Base-by-base conservation (phyloP, 2,329 filamentous ascomycete genomes). In the Fusarium oligoseptatum region DNA sequence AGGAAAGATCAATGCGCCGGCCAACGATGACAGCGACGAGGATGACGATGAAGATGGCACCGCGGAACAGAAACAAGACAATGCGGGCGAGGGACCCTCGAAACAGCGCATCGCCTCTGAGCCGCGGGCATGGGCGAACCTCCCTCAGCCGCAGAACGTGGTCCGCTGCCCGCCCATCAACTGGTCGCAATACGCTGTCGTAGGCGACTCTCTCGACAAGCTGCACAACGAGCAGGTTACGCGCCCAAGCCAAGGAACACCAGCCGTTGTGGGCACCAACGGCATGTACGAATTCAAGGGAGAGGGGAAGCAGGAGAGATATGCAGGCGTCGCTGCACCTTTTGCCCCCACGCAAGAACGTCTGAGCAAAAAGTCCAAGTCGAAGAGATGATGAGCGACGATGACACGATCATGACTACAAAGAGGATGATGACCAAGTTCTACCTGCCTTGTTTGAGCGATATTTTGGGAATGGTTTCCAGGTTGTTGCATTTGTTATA, bases 101-200 rank as follows among this genome's bases (percentile, higher is more conserved):
- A 70, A 70, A 15, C 70, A 77, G 66, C 72, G 72, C 74, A 69
- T 73, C 22, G 29, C 68, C 67, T 61, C 70, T 68, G 80, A 76
- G 65, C 79, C 76, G 24, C 77, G 73, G 36, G 74, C 84, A 3
- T 95, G 95, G 85, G 86, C 89, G 3, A 85, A 84, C 20, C 89
- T 98, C 15, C 95, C 95, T 0, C 89, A 88, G 15, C 91, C 94
- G 8, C 96, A 98, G 82, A 93, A 93, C 76, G 86, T 98, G 1
- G 92, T 97, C 29, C 92, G 95, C 45, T 95, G 92, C 84, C 96
- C 96, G 10, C 93, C 94, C 10, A 92, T 98, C 79, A 98, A 98
- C 85, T 98, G 96, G 96, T 91, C 92, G 14, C 95, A 98, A 80
- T 98, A 98, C 82, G 94, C 94, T 77, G 88, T 98, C n/a, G 91